Evolutionary conservation across 116 monocot species (phyloP), one percentile per base, ranked within the genome.

Genomic region (Posidonia oceanica): DNA sequence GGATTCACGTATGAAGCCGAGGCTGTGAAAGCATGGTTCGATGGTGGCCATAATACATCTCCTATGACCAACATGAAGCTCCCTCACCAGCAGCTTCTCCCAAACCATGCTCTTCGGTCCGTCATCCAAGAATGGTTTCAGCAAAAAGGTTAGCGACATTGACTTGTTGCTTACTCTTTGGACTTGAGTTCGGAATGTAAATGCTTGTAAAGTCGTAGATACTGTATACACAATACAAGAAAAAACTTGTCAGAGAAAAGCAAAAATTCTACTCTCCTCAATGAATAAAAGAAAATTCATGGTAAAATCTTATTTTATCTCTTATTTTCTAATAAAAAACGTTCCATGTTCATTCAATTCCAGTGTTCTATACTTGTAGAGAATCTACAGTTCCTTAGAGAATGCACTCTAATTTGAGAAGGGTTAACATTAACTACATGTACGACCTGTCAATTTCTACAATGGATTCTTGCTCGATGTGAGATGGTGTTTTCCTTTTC

Each of bases 21-120:
- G 68, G 85, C 85, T 39, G 67, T 85, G 29, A 76, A 44, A 75
- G 81, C 75, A 14, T 87, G 91, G 91, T 54, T 91, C 2, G 74
- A 83, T 6, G 61, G 77, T 44, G 84, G 80, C 21, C 78, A 75
- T 15, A 63, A 84, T 14, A 91, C 91, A 14, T 91, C 87, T 15
- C 91, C 91, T 2, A 83, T 87, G 87, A 91, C 91, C 11, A 91
- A 85, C 65, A 67, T 81, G 20, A 77, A 54, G 54, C 84, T 91
- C n/a, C 2, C 76, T 3, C 42, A 73, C 58, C 23, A 37, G 14
- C 69, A 77, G 5, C 84, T 87, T 11, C 70, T 83, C 21, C 86
- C 86, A 0, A 90, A 90, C 60, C 74, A 52, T 15, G 73, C 83
- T n/a, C 84, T 90, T 55, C 83, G 77, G 5, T 87, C 91, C 48